Conservation (phyloP, 306 rosid genomes). For the Dryas octopetala region DNA sequence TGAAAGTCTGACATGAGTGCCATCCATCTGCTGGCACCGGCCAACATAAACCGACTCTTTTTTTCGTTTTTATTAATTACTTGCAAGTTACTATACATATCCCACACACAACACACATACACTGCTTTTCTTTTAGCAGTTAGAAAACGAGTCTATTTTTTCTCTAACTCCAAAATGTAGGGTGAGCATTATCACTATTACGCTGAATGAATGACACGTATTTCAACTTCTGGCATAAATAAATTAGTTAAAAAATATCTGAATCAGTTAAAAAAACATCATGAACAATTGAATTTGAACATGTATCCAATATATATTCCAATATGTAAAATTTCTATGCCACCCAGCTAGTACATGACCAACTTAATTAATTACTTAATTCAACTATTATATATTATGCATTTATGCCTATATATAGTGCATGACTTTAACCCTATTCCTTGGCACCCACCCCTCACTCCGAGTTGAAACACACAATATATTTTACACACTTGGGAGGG, state of each 20-base stretch:
- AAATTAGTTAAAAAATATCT: too few species aligned
- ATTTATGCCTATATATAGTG: conserved; percentile 21
- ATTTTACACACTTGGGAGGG: neutral
- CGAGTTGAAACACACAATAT: too few species aligned
- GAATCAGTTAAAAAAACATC: too few species aligned
- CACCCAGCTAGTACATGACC: too few species aligned
- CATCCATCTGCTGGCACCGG: neutral
- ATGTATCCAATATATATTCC: conserved; percentile 16
- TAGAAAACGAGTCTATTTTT: neutral
- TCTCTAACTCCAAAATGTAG: too few species aligned
- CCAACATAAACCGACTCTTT: neutral
- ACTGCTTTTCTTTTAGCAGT: neutral
- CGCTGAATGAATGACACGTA: neutral
- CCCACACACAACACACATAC: too few species aligned
- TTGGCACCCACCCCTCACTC: neutral
- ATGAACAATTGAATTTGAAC: neutral
- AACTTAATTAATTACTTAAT: too few species aligned
- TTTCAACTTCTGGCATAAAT: too few species aligned
- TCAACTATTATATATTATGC: neutral
- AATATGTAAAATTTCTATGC: too few species aligned
- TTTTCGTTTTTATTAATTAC: neutral
- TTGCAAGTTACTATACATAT: neutral
- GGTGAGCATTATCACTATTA: too few species aligned
- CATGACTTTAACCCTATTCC: conserved; percentile 14
- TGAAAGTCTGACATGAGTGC: neutral